Base-by-base conservation (phyloP, 768 basidiomycete species). In the Panaeolus cyanescens region DNA sequence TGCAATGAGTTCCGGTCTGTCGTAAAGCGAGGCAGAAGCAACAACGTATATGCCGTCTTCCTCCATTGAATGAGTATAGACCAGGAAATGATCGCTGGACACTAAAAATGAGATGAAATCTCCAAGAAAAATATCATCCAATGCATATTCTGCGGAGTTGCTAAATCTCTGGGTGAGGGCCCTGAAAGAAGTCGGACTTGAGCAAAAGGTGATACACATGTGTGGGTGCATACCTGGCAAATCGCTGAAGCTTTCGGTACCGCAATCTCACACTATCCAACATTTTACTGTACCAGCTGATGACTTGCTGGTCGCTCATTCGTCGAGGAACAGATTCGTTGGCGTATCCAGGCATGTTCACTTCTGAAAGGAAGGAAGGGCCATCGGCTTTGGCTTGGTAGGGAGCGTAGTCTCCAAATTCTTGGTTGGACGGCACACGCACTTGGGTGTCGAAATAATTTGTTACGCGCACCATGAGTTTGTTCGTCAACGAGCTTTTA, bases 381-480 rank as follows among this genome's bases (percentile, higher is more conserved):
- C 45, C 45, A 50, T 50, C 45, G 22, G 25, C 25, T 50, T 50
- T 50, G 25, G 45, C 58, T 7, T 36, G 55, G 20, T 65, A 60
- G 15, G 59, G 56, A 3, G 61, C 64, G 33, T 56, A 58, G 31
- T 65, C 64, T 22, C 42, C 28, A 25, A 42, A 56, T 25, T 58
- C 39, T 32, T 66, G 63, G 25, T 20, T 28, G 37, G 39, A 53
- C 13, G 91, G 90, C 10, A 91, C 85, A 22, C 89, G 88, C 32
- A 98, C 89, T 80, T 98, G 97, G 1, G 91, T 92, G 63, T 98
- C 95, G 71, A 99, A 98, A 72, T 93, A 95, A 71, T 93, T 93
- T 54, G 91, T 92, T 42, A 97, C 92, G 36, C 96, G 89, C 58
- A 93, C 88, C 83, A 96, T 92, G 34, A 99, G 80, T 70, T 92